Base-by-base conservation (phyloP, 768 basidiomycete genomes). In the Sistotremastrum suecicum region DNA sequence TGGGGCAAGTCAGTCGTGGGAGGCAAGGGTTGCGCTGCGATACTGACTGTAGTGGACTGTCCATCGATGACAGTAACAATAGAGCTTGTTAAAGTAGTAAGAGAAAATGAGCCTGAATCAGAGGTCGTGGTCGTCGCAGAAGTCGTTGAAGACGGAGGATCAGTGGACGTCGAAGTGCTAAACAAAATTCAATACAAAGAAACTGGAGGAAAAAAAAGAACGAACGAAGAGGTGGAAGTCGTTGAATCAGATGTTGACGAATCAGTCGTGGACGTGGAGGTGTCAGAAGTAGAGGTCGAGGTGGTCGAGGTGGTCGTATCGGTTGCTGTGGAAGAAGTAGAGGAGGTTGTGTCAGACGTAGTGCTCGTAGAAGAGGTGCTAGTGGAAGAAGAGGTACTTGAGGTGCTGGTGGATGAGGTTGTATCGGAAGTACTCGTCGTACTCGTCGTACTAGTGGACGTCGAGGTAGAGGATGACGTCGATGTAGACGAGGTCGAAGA, bases 41-140 rank as follows among this genome's bases (percentile, higher is more conserved):
- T 43, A 48, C 47, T 11, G 12, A 48, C 47, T 5, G 47, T 48
- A n/a, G 47, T 44, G 29, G 9, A 5, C 29, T 36, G 34, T 6
- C 47, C 47, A 48, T 45, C 30, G 30, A 48, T 38, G 12, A 43
- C 44, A 5, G 34, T 37, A 10, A 37, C 34, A 20, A 45, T 45
- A 20, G 20, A 20, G 20, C 20, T 20, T 20, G 20, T 20, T 20
- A 20, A 20, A 20, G 20, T 20, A 20, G 20, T 20, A 20, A 20
- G 20, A 20, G 20, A 20, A 20, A 20, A 2, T 20, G 20, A 20
- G 20, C 20, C 20, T 20, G 20, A 20, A 20, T 20, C 20, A 20
- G 20, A 20, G 20, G 20, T 20, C 20, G 20, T 20, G 20, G 20
- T 20, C 20, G 20, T 20, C 20, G 20, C 20, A 20, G 20, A 20